Percentiles rank a stretch among this genome's conserved stretches.
Conservation (phyloP, 2,329 filamentous ascomycete species). For the Trichoderma asperellum region DNA sequence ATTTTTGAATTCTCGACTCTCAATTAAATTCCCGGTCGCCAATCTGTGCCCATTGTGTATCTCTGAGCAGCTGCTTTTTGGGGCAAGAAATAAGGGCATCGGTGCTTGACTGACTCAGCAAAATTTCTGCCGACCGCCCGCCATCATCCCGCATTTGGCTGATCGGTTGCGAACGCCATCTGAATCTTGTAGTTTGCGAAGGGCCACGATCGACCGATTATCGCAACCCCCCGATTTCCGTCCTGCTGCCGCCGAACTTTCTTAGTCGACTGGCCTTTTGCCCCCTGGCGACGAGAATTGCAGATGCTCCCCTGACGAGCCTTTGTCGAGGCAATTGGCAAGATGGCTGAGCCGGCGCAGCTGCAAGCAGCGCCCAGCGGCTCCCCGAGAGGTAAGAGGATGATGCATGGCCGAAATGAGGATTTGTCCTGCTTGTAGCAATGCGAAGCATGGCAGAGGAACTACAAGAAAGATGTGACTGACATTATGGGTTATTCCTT, state of each 20-base stretch:
- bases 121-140: conserved; percentile 47
- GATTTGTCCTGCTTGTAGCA: neutral
- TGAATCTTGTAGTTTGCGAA: conserved; percentile 5
- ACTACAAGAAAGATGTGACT: neutral
- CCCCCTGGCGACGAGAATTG: conserved; percentile 3
- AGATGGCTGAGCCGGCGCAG: conserved; percentile 49
- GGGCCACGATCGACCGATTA: conserved; percentile 29
- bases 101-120: conserved; percentile 46
- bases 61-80: conserved; percentile 42
- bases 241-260: neutral
- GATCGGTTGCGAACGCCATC: conserved; percentile 28
- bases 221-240: conserved; percentile 29
- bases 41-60: conserved; percentile 46
- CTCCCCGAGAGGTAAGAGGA: conserved; percentile 42
- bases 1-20: conserved; percentile 30
- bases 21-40: conserved; percentile 29
- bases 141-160: conserved; percentile 35
- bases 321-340: conserved; percentile 40
- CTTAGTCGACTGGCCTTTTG: neutral
- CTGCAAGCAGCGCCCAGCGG: conserved; percentile 42
- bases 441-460: neutral
- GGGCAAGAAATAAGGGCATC: conserved; percentile 49
- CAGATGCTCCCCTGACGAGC: conserved; percentile 34
- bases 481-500: neutral
- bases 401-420: neutral